These are phyloP conservation scores for Sporothrix brunneoviolacea DNA, from an alignment of 2,329 filamentous ascomycete genomes.

Conservation along the genomic window DNA sequence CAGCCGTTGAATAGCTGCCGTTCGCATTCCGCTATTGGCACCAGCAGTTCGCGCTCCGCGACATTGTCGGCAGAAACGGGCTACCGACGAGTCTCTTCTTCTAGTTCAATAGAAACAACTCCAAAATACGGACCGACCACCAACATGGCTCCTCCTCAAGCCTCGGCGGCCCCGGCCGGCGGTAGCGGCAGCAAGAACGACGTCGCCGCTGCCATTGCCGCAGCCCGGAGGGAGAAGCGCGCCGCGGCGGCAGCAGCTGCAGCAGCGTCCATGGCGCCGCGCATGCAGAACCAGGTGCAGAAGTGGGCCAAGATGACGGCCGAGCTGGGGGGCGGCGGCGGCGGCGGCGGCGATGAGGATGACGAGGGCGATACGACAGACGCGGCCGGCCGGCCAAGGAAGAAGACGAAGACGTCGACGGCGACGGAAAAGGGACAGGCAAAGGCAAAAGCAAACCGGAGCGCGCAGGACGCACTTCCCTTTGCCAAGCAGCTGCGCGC, in stretches of 20 bases:
- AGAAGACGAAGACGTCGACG: neutral
- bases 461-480: neutral
- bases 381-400: conserved; percentile 16
- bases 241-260: neutral
- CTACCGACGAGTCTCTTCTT: neutral
- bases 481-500: conserved; percentile 19
- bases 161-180: conserved; percentile 10
- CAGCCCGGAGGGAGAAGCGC: conserved; percentile 14
- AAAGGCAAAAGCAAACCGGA: neutral
- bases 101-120: too few species aligned
- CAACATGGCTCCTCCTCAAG: conserved; percentile 1
- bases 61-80: neutral
- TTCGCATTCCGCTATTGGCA: too few species aligned
- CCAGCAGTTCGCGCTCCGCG: neutral
- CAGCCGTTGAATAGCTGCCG: too few species aligned
- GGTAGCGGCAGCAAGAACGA: conserved; percentile 1
- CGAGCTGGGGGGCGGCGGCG: conserved; percentile 38
- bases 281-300: conserved; percentile 43
- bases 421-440: neutral
- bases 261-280: conserved; percentile 46
- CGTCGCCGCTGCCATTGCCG: conserved; percentile 5
- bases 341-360: conserved; percentile 20
- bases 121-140: too few species aligned
- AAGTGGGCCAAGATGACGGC: conserved; percentile 67
- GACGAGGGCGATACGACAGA: conserved; percentile 4